Base-by-base conservation (phyloP, 2,329 filamentous ascomycete species). In the Hyphodiscus sp. region DNA sequence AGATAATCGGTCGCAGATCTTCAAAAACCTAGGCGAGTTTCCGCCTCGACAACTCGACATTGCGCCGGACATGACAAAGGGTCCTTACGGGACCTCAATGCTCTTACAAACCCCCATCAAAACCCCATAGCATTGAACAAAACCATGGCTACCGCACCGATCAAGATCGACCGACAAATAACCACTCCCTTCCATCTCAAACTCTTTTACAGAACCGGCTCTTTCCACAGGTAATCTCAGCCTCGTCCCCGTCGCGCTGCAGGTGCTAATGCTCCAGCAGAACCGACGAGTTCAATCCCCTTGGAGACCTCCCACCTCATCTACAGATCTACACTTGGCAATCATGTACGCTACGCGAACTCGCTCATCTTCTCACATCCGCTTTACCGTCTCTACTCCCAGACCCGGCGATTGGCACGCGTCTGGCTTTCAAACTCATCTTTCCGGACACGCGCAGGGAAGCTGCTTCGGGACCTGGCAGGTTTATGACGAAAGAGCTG, bases 251-350 rank as follows among this genome's bases (percentile, higher is more conserved):
- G 6, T 41, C 20, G 26, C 20, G 20, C 26, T 8, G 44, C 43
- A 45, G 9, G 43, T 47, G 2, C 33, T 45, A 29, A 26, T 20
- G 38, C 47, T 47, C 46, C 19, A 38, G n/a, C 61, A 89, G 86
- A 59, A 79, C 83, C 33, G 82, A 87, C 55, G 87, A 92, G 61
- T 90, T 94, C 68, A 69, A 52, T 18, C 80, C 61, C 19, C 62
- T 74, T 52, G 67, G 74, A 53, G 71, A 79, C 49, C 77, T 88
- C 20, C 82, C 85, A 49, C 74, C 85, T 8, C 81, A 87, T 67
- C 76, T 95, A 23, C 80, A 88, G 57, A 85, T 96, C 63, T 91
- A 96, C 76, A 91, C 91, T 53, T 95, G 90, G 87, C 79, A 83
- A 53, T 83, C 81, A 63, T 92, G 88, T 72, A 90, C 87, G 2